Evolutionary conservation across 1,284 basidiomycete species (phyloP), one percentile per base, ranked within the genome.

Genomic region (Cryptococcus jaspeensis): DNA sequence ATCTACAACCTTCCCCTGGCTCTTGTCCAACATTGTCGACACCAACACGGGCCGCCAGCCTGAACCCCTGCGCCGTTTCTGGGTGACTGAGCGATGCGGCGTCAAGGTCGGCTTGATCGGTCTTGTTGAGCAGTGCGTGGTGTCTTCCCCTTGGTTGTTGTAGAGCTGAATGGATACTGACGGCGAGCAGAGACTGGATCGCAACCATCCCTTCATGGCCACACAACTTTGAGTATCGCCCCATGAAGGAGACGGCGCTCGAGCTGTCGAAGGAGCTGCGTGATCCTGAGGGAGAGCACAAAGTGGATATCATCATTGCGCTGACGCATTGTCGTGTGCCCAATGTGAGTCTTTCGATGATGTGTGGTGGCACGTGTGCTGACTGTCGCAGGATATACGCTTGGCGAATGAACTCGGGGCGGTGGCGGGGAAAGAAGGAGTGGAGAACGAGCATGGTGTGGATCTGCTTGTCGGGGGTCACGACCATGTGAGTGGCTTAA

Each of bases 401-500:
- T 80, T 90, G 3, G 85, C 85, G 0, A 86, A 86, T 61, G 83
- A 85, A 41, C 58, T 79, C 80, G 55, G 88, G 82, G 32, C 81
- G 79, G 59, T 88, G 82, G 4, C 84, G 4, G 85, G 86, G 61
- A 60, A 77, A 16, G 70, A 72, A 0, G 69, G 73, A 3, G 70
- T 77, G 1, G 74, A 77, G 43, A 75, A 79, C 47, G 72, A 79
- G 40, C 91, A 96, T 61, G 92, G 92, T 7, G 86, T 87, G 0
- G 92, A 96, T 69, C 76, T 95, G 18, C 77, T 96, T 44, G 82
- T 95, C 7, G 92, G 92, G 4, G 92, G 92, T 0, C 92, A 96
- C 64, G 92, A 96, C 69, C 92, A 96, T 56, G 71, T 74, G 42
- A 53, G 67, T 62, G 25, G 20, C 32, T 18, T 20, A 28, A 5